Percentiles rank a stretch among this genome's conserved stretches.
Conservation (phyloP, 2,329 filamentous ascomycete species). For the Talaromyces sp. region DNA sequence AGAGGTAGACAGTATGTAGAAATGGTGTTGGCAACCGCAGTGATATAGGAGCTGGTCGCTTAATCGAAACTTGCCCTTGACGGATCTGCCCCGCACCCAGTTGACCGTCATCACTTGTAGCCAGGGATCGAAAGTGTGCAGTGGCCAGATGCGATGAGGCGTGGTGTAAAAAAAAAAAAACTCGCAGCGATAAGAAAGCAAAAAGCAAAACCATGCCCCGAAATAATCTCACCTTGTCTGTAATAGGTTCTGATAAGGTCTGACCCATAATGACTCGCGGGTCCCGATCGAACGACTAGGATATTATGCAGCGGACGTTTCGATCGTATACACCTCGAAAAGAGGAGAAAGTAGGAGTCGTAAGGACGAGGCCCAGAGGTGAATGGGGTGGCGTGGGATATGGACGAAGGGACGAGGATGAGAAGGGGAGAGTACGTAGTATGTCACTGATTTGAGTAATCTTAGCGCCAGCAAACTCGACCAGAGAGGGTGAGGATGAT, state of each 20-base stretch:
- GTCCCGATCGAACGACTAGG: constrained; percentile 22
- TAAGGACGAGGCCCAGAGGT: background rate
- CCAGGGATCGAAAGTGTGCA: constrained; percentile 24
- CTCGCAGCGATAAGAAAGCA: background rate
- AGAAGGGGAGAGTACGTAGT: constrained; percentile 2
- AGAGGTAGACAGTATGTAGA: background rate
- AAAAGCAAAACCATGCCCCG: constrained; percentile 23
- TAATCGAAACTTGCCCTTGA: constrained; percentile 10
- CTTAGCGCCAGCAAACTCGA: constrained; percentile 27
- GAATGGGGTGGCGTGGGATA: constrained; percentile 3
- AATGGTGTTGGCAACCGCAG: background rate
- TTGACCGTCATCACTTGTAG: constrained; percentile 10
- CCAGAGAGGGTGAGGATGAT: constrained; percentile 8
- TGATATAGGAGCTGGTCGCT: constrained; percentile 4
- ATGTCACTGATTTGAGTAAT: constrained; percentile 19
- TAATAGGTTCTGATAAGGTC: constrained; percentile 97
- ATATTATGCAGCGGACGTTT: constrained; percentile 26
- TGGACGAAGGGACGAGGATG: background rate
- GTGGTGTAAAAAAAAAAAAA: background rate
- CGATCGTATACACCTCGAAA: constrained; percentile 15
- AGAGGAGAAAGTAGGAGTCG: constrained; percentile 6
- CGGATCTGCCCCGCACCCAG: constrained; percentile 18
- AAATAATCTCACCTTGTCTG: constrained; percentile 79
- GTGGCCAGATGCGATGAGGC: constrained; percentile 19
- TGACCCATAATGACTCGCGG: constrained; percentile 74